Conservation (phyloP, 2,329 filamentous ascomycete genomes). For the Aspergillus jensenii region DNA sequence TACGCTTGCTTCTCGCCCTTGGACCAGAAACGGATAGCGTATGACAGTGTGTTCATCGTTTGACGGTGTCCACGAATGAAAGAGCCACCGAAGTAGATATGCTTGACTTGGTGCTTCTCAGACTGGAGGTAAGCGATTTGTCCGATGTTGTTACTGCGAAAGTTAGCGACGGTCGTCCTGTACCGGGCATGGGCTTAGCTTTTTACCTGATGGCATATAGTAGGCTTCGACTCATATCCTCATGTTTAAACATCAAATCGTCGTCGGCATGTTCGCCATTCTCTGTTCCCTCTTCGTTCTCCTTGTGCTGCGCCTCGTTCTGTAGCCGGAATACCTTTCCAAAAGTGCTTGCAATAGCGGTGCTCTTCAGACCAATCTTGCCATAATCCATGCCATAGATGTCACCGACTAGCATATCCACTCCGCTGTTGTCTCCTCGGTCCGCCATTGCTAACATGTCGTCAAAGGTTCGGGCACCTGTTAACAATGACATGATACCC, state of each 20-base stretch:
- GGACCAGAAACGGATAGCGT: conserved; percentile 97
- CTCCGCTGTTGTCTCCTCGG: conserved; percentile 83
- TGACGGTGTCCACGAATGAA: conserved; percentile 96
- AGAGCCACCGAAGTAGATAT: conserved; percentile 96
- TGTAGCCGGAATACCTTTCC: conserved; percentile 97
- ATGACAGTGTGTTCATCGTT: conserved; percentile 96
- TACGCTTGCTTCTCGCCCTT: conserved; percentile 93
- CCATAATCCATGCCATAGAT: conserved; percentile 96
- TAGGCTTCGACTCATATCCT: conserved; percentile 87
- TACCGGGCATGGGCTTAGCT: not conserved
- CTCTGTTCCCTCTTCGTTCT: conserved; percentile 64
- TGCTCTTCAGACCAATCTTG: conserved; percentile 95
- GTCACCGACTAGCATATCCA: conserved; percentile 96
- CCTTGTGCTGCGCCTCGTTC: conserved; percentile 74
- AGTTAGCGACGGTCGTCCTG: conserved; percentile 23
- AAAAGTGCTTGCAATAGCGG: conserved; percentile 92
- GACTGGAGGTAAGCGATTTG: conserved; percentile 98
- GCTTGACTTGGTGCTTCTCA: conserved; percentile 84
- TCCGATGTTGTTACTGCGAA: conserved; percentile 84
- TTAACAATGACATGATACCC: conserved; percentile 88
- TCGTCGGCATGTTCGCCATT: conserved; percentile 46
- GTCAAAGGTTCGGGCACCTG: conserved; percentile 92
- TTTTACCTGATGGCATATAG: conserved; percentile 78
- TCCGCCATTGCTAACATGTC: conserved; percentile 95
- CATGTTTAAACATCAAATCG: conserved; percentile 63